Evolutionary conservation across 805 yeast species (phyloP), one percentile per base, ranked within the genome.

Genomic region (Wickerhamiella occidentalis): DNA sequence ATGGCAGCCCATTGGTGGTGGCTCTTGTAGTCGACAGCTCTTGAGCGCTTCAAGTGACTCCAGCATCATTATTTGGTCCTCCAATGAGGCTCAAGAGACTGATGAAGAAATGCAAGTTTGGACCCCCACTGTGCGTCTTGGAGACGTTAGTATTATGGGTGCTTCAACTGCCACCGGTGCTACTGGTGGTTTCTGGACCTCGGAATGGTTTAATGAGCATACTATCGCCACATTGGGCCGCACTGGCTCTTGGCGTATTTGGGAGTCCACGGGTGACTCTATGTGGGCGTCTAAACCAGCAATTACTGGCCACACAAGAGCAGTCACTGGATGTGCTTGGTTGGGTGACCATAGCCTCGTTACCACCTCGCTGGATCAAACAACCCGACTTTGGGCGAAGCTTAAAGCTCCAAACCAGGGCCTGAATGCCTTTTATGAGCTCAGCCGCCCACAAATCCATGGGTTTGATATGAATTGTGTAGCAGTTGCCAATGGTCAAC

Each of bases 161-260:
- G 96, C 99, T 0, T 83, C 95, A 3, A 87, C 98, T 0, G 98
- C 98, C 3, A 92, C 98, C 0, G 99, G 99, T 6, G 82, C 98
- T 0, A 79, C 81, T 5, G 85, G 85, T 60, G 84, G 84, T 6
- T 78, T 79, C 57, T 78, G 81, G 81, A 66, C 74, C 2, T 73
- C 79, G 41, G 59, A 80, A 22, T 92, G 97, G 97, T 74, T 81
- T 46, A 62, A 65, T 6, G 66, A 70, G 26, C 51, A 54, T 3
- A 59, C 56, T 5, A 67, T 90, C 18, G 66, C 85, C 35, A 82
- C 97, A 1, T 79, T 82, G 59, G 95, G 96, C 53, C 84, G 81
- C 58, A 86, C 97, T 0, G 99, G 99, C 7, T 80, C 96, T 1
- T 82, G 94, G 76, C 76, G 97, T 62, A 68, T 76, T 9, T 92